These are phyloP conservation scores for Lyophyllum atratum DNA, from an alignment of 768 basidiomycete genomes.

Conservation along the genomic window DNA sequence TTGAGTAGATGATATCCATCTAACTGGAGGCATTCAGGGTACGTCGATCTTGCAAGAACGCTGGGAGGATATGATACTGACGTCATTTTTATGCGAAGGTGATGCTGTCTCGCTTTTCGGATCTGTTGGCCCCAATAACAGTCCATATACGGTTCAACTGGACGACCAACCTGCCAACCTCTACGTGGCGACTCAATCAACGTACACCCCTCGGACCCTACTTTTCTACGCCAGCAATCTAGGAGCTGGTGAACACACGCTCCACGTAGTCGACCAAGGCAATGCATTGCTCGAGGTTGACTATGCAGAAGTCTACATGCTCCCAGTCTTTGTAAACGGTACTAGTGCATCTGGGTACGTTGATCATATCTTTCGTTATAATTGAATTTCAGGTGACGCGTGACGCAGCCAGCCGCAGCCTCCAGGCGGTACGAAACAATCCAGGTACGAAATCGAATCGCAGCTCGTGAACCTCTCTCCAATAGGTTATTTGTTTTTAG, in stretches of 20 bases:
- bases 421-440: no score
- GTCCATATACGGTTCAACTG: conserved; percentile 13
- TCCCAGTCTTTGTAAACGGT: not conserved
- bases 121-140: conserved; percentile 7
- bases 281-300: conserved; percentile 30
- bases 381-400: no score
- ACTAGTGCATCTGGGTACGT: not conserved
- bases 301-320: conserved; percentile 26
- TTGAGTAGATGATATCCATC: no score
- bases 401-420: no score
- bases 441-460: no score
- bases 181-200: conserved; percentile 18
- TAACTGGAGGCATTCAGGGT: not conserved
- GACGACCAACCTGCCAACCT: conserved; percentile 18
- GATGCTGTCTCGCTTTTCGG: conserved; percentile 10
- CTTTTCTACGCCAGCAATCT: conserved; percentile 26
- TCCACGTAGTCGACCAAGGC: conserved; percentile 30
- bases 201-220: conserved; percentile 12
- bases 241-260: conserved; percentile 26
- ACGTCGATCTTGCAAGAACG: not conserved
- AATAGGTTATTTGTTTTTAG: not conserved
- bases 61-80: not conserved
- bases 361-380: not conserved
- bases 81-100: not conserved
- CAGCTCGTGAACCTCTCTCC: no score